These are phyloP conservation scores for Elymus sibiricus DNA, from an alignment of 176 grass and related monocot species.

Conservation along the genomic window DNA sequence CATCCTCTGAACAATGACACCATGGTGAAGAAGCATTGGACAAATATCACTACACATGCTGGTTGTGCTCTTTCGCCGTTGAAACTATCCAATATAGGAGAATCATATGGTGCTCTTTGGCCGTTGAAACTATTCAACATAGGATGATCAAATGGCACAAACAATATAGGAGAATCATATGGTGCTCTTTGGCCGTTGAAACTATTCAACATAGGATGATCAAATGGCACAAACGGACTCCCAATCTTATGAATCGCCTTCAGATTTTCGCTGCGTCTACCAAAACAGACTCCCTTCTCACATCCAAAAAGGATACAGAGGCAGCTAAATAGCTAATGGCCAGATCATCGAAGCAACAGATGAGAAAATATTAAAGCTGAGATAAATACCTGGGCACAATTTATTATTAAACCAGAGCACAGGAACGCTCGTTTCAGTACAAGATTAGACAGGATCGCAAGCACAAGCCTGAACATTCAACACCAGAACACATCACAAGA, in stretches of 20 bases:
- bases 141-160: too few species aligned
- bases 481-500: constrained; percentile 1
- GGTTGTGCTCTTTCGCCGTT: neutral
- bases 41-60: neutral
- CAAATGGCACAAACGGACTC: neutral
- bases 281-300: neutral
- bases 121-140: neutral
- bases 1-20: neutral
- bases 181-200: too few species aligned
- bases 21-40: neutral
- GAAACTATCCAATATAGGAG: neutral
- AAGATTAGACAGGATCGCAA: neutral
- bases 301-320: neutral
- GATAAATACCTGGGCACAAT: neutral
- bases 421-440: constrained; percentile 27
- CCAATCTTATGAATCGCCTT: neutral
- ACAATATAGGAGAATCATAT: too few species aligned
- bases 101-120: neutral
- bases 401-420: constrained; percentile 39
- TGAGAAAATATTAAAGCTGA: neutral
- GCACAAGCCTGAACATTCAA: constrained; percentile 8
- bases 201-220: too few species aligned
- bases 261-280: neutral
- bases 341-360: neutral
- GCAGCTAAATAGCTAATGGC: neutral